phyloP scores from a whole-genome alignment of 768 basidiomycete genomes.

The Lactifluus echinatus region DNA sequence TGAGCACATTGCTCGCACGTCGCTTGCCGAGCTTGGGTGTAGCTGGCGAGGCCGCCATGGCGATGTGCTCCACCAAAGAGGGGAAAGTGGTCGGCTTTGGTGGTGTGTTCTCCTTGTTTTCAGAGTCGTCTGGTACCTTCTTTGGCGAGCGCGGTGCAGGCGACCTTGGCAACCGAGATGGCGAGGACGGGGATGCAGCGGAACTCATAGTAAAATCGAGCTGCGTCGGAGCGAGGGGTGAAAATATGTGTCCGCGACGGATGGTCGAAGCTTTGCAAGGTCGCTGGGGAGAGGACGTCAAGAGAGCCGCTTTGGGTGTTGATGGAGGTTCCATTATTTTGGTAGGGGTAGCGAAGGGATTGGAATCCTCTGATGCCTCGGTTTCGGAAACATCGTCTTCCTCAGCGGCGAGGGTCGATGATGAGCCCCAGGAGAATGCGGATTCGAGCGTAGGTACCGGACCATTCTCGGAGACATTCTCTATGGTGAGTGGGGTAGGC shows the following conservation, averaged over 20 bases:
- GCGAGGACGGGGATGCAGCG: slow-evolving; percentile 11
- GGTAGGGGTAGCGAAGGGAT: not conserved
- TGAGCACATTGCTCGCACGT: slow-evolving; percentile 31
- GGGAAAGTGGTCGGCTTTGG: slow-evolving; percentile 29
- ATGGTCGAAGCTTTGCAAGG: slow-evolving; percentile 16
- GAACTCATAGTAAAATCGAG: slow-evolving; percentile 14
- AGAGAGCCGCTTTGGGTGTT: slow-evolving; percentile 9
- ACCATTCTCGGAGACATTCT: not conserved
- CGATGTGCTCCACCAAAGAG: slow-evolving; percentile 41
- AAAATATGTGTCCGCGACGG: not conserved
- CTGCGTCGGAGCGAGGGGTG: slow-evolving; percentile 10
- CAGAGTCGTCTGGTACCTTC: slow-evolving; percentile 20
- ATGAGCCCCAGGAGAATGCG: slow-evolving; percentile 9
- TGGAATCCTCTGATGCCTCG: slow-evolving; percentile 1
- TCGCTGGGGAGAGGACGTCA: slow-evolving; percentile 11
- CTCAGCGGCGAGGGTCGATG: slow-evolving; percentile 15
- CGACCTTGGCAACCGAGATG: slow-evolving; percentile 14
- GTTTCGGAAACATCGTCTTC: slow-evolving; percentile 12
- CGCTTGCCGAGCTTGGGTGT: slow-evolving; percentile 38
- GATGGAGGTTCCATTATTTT: slow-evolving; percentile 1
- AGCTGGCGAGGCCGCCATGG: slow-evolving; percentile 29
- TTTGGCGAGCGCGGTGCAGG: slow-evolving; percentile 23
- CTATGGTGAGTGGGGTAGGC: not conserved
- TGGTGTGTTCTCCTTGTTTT: slow-evolving; percentile 54
- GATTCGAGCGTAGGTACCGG: not conserved